Evolutionary conservation across 352 stramenopile genomes (phyloP).

Genomic region (Phytopythium sindhum): DNA sequence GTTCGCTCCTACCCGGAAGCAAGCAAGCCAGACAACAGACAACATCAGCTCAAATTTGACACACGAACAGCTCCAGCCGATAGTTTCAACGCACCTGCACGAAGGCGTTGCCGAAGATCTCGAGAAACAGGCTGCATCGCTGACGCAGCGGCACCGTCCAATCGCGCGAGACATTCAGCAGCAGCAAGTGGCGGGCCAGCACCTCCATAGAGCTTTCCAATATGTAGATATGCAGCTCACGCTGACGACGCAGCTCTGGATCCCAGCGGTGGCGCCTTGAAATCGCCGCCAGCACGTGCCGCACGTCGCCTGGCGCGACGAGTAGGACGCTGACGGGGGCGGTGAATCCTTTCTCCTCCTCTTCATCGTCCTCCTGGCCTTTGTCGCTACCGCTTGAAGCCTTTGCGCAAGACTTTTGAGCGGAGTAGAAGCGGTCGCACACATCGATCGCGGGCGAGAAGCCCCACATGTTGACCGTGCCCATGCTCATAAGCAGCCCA

Average conservation of each 20-base stretch:
- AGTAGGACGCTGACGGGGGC: constrained; percentile 57
- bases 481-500: constrained; percentile 70
- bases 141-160: constrained; percentile 87
- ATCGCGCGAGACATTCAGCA: constrained; percentile 87
- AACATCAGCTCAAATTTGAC: background rate
- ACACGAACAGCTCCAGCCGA: background rate
- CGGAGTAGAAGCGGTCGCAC: constrained; percentile 17
- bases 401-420: background rate
- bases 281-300: constrained; percentile 64
- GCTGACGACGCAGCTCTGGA: constrained; percentile 20
- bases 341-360: constrained; percentile 12
- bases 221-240: constrained; percentile 84
- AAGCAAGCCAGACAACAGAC: background rate
- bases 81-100: constrained; percentile 51
- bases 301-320: constrained; percentile 68
- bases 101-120: constrained; percentile 92
- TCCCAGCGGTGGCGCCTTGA: constrained; percentile 39
- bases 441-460: constrained; percentile 81
- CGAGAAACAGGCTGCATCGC: constrained; percentile 87
- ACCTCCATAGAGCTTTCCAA: constrained; percentile 84
- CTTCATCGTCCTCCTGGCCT: background rate
- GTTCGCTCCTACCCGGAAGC: constrained; percentile 58
- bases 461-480: constrained; percentile 85
- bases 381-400: background rate
- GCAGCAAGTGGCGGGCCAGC: constrained; percentile 84